Percentiles rank a stretch among this genome's conserved stretches.
Evolutionary conservation across 176 grass and related monocot genomes (phyloP).

Genomic region (Alopecurus myosuroides): DNA sequence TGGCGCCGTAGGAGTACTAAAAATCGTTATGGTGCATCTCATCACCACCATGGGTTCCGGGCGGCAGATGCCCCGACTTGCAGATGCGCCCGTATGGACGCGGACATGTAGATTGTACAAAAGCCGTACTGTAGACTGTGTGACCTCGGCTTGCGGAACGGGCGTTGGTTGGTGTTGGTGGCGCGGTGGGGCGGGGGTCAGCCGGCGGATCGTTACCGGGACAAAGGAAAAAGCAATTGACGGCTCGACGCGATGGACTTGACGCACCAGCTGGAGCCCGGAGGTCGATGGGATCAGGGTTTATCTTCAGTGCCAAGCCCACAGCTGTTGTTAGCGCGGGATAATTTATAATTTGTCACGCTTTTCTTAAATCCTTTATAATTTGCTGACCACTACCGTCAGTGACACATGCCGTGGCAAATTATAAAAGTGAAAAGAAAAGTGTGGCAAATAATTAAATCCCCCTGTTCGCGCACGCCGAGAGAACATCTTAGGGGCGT

Average conservation of each 20-base stretch:
- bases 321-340: no score
- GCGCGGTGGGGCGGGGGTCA: not conserved
- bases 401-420: no score
- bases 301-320: not conserved
- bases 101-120: not conserved
- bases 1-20: not conserved
- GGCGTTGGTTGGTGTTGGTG: not conserved
- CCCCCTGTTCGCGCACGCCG: not conserved
- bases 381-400: no score
- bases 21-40: slow-evolving; percentile 33
- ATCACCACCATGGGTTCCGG: not conserved
- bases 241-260: not conserved
- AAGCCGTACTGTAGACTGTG: not conserved
- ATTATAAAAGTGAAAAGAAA: no score
- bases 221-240: not conserved
- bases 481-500: no score
- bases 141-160: not conserved
- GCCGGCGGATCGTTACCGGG: not conserved
- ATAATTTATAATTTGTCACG: no score
- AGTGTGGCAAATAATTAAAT: no score
- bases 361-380: no score
- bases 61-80: slow-evolving; percentile 6
- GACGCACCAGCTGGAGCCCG: not conserved
- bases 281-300: not conserved
- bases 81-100: not conserved